These are phyloP conservation scores for Nakazawaea peltata DNA, from an alignment of 805 yeast species.

Conservation along the genomic window DNA sequence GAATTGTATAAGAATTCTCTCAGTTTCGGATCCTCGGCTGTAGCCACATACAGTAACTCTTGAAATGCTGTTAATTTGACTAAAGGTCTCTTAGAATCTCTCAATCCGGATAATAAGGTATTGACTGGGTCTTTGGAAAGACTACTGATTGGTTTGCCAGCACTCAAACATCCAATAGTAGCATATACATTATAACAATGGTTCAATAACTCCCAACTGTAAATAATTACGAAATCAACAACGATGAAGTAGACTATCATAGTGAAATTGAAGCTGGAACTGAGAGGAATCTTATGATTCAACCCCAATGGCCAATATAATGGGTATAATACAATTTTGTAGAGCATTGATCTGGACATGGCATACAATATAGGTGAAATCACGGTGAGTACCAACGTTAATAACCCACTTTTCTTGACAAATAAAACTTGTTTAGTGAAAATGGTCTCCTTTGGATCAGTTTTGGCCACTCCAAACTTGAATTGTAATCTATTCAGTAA, in stretches of 20 bases:
- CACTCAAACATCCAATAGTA: slow-evolving; percentile 64
- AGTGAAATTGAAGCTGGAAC: slow-evolving; percentile 23
- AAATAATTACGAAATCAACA: slow-evolving; percentile 26
- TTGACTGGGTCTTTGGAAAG: slow-evolving; percentile 54
- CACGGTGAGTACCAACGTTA: slow-evolving; percentile 22
- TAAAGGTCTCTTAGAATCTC: slow-evolving; percentile 36
- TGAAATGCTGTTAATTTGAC: slow-evolving; percentile 65
- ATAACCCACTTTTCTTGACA: slow-evolving; percentile 29
- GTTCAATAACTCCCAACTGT: slow-evolving; percentile 48
- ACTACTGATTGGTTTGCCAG: slow-evolving; percentile 51
- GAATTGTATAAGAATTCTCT: slow-evolving; percentile 48
- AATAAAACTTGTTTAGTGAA: slow-evolving; percentile 19
- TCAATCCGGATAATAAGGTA: slow-evolving; percentile 57
- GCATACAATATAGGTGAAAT: slow-evolving; percentile 31
- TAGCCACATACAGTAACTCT: slow-evolving; percentile 60
- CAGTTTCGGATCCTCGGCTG: slow-evolving; percentile 35
- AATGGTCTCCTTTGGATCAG: slow-evolving; percentile 26
- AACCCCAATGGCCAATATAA: slow-evolving; percentile 24
- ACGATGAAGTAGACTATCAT: slow-evolving; percentile 23
- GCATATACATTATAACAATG: slow-evolving; percentile 57
- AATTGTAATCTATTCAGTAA: slow-evolving; percentile 50
- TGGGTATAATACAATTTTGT: slow-evolving; percentile 26
- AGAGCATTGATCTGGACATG: slow-evolving; percentile 32
- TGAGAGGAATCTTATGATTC: slow-evolving; percentile 33
- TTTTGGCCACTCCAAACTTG: slow-evolving; percentile 30